Percentiles rank a stretch among this genome's conserved stretches.
Conservation (phyloP, 1,139 yeast genomes). For the Suhomyces maxii region DNA sequence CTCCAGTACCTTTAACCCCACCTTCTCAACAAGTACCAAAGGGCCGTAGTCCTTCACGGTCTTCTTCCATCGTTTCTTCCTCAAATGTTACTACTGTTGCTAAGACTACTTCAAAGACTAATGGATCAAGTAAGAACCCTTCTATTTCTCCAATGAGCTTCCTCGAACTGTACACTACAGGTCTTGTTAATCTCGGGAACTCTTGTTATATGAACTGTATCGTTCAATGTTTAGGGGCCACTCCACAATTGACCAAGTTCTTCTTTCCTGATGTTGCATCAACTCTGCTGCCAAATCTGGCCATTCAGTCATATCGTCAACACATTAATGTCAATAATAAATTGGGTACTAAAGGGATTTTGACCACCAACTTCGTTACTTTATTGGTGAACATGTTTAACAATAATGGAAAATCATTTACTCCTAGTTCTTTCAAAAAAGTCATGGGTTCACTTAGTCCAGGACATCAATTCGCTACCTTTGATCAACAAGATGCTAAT, state of each 20-base stretch:
- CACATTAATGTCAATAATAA: constrained; percentile 76
- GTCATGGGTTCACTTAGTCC: constrained; percentile 71
- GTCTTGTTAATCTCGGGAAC: constrained; percentile 81
- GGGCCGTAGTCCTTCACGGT: constrained; percentile 4
- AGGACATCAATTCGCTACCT: constrained; percentile 59
- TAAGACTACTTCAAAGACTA: not conserved
- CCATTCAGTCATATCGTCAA: constrained; percentile 52
- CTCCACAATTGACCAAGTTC: constrained; percentile 43
- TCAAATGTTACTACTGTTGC: not conserved
- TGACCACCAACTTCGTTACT: constrained; percentile 72
- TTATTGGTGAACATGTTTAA: constrained; percentile 61
- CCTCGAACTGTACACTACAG: constrained; percentile 45
- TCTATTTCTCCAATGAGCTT: constrained; percentile 19
- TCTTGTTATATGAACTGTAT: constrained; percentile 94
- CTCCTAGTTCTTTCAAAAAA: constrained; percentile 60
- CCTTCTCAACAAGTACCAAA: constrained; percentile 17
- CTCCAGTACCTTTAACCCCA: constrained; percentile 1
- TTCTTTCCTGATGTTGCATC: constrained; percentile 33
- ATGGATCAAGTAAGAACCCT: constrained; percentile 2
- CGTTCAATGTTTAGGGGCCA: constrained; percentile 71
- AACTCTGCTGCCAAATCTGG: constrained; percentile 12
- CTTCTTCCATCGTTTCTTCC: not conserved
- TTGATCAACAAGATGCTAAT: constrained; percentile 91
- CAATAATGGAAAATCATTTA: constrained; percentile 47
- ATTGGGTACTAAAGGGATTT: constrained; percentile 79